These are phyloP conservation scores for Eutrema japonicum DNA, from an alignment of 345 rosid genomes.

Conservation along the genomic window DNA sequence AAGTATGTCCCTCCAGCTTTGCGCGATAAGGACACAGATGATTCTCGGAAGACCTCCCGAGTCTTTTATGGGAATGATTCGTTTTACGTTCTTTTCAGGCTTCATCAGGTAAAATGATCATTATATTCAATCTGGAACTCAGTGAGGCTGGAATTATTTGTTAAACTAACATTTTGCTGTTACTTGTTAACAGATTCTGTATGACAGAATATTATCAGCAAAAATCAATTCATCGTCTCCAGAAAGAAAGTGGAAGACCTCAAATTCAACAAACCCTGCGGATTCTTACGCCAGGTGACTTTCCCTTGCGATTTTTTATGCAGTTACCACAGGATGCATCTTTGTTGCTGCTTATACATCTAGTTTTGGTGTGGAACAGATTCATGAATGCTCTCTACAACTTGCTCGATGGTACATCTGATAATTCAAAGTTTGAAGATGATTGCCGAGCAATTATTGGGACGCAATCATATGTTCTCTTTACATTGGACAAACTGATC, in stretches of 20 bases:
- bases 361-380: conserved; percentile 50
- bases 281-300: conserved; percentile 87
- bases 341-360: conserved; percentile 25
- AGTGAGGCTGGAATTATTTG: background rate
- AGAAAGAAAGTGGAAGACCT: conserved; percentile 87
- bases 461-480: conserved; percentile 89
- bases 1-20: conserved; percentile 67
- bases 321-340: conserved; percentile 1
- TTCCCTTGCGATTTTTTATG: conserved; percentile 4
- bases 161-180: conserved; percentile 8
- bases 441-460: conserved; percentile 97
- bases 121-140: background rate
- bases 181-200: conserved; percentile 62
- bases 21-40: conserved; percentile 53
- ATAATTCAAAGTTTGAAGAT: conserved; percentile 92
- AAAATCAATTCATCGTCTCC: conserved; percentile 86
- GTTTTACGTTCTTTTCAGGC: conserved; percentile 88
- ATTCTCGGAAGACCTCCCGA: conserved; percentile 53
- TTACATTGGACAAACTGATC: conserved; percentile 93
- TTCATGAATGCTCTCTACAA: conserved; percentile 91
- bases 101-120: conserved; percentile 73
- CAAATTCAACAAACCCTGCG: conserved; percentile 64
- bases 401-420: conserved; percentile 92
- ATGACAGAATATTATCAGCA: conserved; percentile 89
- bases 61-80: conserved; percentile 97